Evolutionary conservation across 371 early-diverging fungal genomes (phyloP).

Genomic region (Syncephalis plumigaleata): DNA sequence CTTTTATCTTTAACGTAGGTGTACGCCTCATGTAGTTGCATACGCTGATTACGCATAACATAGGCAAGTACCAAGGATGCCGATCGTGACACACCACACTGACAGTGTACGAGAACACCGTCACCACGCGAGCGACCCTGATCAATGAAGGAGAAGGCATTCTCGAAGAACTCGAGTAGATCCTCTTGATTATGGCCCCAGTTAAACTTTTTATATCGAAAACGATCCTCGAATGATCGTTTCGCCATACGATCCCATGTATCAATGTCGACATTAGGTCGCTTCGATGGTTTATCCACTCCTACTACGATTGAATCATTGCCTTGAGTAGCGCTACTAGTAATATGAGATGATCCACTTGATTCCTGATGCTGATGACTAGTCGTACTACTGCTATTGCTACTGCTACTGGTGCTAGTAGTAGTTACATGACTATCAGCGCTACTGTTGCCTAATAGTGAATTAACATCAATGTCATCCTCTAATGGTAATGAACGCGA

Average conservation of each 20-base stretch:
- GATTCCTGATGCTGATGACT: too few species aligned
- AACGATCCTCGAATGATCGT: background rate
- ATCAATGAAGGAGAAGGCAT: slow-evolving; percentile 55
- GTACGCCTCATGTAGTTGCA: slow-evolving; percentile 54
- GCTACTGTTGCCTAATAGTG: too few species aligned
- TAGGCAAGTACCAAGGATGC: slow-evolving; percentile 78
- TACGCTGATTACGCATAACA: slow-evolving; percentile 46
- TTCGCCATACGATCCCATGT: background rate
- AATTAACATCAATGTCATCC: too few species aligned
- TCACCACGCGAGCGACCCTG: slow-evolving; percentile 27
- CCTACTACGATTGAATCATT: too few species aligned
- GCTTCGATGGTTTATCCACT: slow-evolving; percentile 9
- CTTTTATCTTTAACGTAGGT: slow-evolving; percentile 50
- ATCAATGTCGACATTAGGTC: slow-evolving; percentile 5
- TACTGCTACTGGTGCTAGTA: too few species aligned
- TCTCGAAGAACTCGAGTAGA: slow-evolving; percentile 35
- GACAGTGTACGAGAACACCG: slow-evolving; percentile 71
- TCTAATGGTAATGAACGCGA: too few species aligned
- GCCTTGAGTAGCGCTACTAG: too few species aligned
- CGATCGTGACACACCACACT: slow-evolving; percentile 76
- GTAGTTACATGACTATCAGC: too few species aligned
- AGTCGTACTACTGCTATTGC: too few species aligned
- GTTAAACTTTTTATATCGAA: slow-evolving; percentile 34
- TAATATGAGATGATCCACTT: too few species aligned
- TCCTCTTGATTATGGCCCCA: slow-evolving; percentile 70